Base-by-base conservation (phyloP, 1,284 basidiomycete genomes). In the Ustilago lituana region DNA sequence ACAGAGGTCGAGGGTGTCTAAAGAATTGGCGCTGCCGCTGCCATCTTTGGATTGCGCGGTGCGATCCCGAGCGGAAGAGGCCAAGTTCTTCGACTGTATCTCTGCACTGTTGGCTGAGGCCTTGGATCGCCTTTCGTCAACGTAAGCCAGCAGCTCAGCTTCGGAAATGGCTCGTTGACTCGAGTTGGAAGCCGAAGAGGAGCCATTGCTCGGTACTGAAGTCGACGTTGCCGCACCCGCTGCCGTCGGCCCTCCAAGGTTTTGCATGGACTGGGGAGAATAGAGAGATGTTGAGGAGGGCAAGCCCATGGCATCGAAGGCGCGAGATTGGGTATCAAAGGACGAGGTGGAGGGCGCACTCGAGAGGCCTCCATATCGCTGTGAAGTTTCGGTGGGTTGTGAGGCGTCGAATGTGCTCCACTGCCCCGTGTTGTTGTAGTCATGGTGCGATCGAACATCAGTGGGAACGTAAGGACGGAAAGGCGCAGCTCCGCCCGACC, bases 1-100 rank as follows among this genome's bases (percentile, higher is more conserved):
- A 40, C 74, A 76, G 23, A 79, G 64, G 32, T 79, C 77, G 31
- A 79, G 52, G 17, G 76, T 78, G 50, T 76, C 72, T 36, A 64
- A n/a, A 8, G 65, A 20, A 15, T 56, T 37, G 31, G 26, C 32
- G 32, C 46, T 57, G 40, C 46, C 57, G 17, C 23, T 39, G 11
- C 27, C 46, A 11, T 47, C 36, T 24, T 60, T 64, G 40, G 24
- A 11, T 3, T 54, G 41, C 20, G 22, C 32, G 10, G 46, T 24
- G n/a, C 60, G 40, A 20, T 27, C 14, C 11, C 11, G 26, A 1
- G 38, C 38, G 0, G 54, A 47, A n/a, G 27, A 8, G 4, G 52
- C 33, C 2, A 36, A n/a, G n/a, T 17, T 15, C 19, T 27, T 31
- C 7, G 17, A 14, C 15, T 22, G 37, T 12, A n/a, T 32, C 19